Percentiles rank a stretch among this genome's conserved stretches.
These are phyloP conservation scores for Euphorbia pulcherrima DNA, from an alignment of 345 rosid genomes.

Conservation along the genomic window DNA sequence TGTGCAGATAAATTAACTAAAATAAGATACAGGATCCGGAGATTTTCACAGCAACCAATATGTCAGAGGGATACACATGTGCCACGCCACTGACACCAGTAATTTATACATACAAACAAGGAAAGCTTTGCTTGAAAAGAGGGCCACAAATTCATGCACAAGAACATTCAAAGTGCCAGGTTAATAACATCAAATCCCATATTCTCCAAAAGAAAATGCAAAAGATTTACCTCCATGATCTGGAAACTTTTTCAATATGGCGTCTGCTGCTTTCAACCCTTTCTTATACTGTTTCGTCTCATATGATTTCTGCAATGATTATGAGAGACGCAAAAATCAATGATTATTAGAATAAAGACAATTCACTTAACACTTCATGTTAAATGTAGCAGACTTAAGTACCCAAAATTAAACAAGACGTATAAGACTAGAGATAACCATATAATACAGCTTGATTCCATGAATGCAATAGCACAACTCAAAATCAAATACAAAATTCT, in stretches of 20 bases:
- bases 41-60: background rate
- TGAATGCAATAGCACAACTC: background rate
- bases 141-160: background rate
- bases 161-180: background rate
- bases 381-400: background rate
- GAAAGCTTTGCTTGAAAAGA: background rate
- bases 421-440: background rate
- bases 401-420: background rate
- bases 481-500: background rate
- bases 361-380: too few relatives aligned
- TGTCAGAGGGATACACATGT: background rate
- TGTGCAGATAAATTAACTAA: background rate
- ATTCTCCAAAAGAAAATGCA: conserved; percentile 3
- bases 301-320: conserved; percentile 79
- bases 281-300: conserved; percentile 98
- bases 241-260: conserved; percentile 95
- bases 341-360: conserved; percentile 1
- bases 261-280: conserved; percentile 98
- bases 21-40: background rate
- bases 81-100: background rate
- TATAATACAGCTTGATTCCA: too few relatives aligned
- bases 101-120: background rate
- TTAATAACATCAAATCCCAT: background rate
- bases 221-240: conserved; percentile 81
- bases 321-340: conserved; percentile 1